Conservation (phyloP, 2,329 filamentous ascomycete species). For the Atkinsonella hypoxylon region DNA sequence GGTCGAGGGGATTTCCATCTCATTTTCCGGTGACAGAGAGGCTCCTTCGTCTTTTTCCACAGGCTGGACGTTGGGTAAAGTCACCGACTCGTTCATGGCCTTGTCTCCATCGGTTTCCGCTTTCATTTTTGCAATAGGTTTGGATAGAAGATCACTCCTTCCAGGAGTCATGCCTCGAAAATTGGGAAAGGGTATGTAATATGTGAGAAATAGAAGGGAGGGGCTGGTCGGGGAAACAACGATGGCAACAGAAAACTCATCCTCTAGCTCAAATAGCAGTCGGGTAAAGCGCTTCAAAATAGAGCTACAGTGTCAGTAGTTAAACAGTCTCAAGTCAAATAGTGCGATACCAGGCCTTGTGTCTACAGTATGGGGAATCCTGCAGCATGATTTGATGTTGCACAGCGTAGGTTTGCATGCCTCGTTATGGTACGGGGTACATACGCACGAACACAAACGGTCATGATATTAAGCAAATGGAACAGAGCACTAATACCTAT, state of each 20-base stretch:
- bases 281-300: neutral
- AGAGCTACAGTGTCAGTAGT: neutral
- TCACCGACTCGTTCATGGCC: neutral
- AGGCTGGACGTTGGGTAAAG: neutral
- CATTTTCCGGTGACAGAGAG: constrained; percentile 1
- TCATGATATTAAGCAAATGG: neutral
- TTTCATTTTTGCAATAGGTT: neutral
- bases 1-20: neutral
- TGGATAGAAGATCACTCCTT: neutral
- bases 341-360: neutral
- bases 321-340: neutral
- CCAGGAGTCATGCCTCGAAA: neutral
- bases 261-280: neutral
- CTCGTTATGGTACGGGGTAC: neutral
- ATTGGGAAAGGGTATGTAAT: neutral
- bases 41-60: constrained; percentile 1
- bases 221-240: neutral
- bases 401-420: neutral
- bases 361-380: neutral
- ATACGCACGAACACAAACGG: neutral
- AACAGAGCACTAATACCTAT: neutral
- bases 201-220: neutral
- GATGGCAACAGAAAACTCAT: neutral
- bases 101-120: neutral
- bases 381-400: neutral